Conservation (phyloP, 441 rosid genomes). For the Arabidopsis hybrid region DNA sequence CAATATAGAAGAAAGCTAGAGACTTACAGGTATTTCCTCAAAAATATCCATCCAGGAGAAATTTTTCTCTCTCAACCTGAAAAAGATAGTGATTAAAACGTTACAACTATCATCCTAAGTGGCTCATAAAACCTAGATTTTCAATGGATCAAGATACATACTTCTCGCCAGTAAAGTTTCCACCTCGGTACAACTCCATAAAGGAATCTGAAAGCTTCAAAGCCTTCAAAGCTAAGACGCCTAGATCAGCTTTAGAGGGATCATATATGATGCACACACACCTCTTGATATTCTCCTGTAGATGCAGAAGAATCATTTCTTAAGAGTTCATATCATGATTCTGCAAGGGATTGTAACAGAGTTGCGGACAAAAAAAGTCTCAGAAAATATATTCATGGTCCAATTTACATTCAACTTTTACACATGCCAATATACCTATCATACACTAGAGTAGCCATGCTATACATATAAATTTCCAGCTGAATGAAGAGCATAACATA, state of each 20-base stretch:
- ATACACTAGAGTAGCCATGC: not conserved
- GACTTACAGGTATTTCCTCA: conserved; percentile 97
- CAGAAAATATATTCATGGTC: not conserved
- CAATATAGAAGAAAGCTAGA: conserved; percentile 11
- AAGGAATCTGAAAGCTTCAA: conserved; percentile 95
- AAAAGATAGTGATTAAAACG: conserved; percentile 33
- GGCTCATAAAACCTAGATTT: conserved; percentile 21
- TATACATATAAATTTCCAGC: too few relatives aligned
- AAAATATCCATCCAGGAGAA: conserved; percentile 99
- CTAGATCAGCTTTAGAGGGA: conserved; percentile 91
- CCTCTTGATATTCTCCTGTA: conserved; percentile 91
- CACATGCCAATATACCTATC: not conserved
- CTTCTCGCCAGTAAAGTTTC: conserved; percentile 95
- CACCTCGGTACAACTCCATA: conserved; percentile 84
- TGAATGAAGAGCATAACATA: not conserved
- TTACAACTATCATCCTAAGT: conserved; percentile 10
- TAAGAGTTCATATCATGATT: not conserved
- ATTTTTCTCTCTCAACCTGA: conserved; percentile 94
- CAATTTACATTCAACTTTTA: not conserved
- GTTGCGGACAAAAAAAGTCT: not conserved
- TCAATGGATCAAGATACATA: conserved; percentile 44
- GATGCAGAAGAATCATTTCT: not conserved
- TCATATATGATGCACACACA: conserved; percentile 98
- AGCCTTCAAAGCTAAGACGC: conserved; percentile 94
- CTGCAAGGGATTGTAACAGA: not conserved